Evolutionary conservation across 129 eudicot species (phyloP), one percentile per base, ranked within the genome.

Genomic region (Saussurea involucrata): DNA sequence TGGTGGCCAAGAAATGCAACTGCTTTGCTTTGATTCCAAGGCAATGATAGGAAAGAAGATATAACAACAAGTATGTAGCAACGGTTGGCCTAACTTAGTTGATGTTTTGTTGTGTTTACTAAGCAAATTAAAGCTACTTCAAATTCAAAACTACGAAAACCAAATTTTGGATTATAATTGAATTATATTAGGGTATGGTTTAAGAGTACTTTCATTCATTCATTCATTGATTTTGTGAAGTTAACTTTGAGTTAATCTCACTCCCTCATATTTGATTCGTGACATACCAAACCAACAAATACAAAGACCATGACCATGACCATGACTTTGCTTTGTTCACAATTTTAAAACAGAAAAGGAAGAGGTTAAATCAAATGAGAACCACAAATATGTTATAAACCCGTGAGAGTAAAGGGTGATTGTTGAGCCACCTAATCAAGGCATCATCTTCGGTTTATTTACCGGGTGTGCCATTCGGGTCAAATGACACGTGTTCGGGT

Each of bases 1-100:
- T 88, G 96, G 97, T 85, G 92, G 87, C 96, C 97, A 90, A 85
- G 71, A 91, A 91, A 75, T 86, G 40, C 69, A 92, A 95, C 99
- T 74, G 84, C 87, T 84, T 90, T 91, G 96, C 97, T 89, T 94
- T 60, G 81, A 75, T 79, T 84, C 82, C 71, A 91, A 91, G 98
- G 79, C 83, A 87, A 87, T 74, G 66, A 81, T 80, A 80, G 37
- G 29, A 55, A 71, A 78, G 66, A 77, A 76, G 58, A 83, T 49
- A 73, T 17, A 53, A 53, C 22, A 53, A 33, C 69, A 28, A 71
- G 76, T 74, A 55, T 74, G 80, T 80, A 81, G 80, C 78, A 86
- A 85, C 88, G 58, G 88, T 84, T 92, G 96, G 96, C 97, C 96
- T 86, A 89, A 87, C 92, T 75, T 84, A 12, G 69, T 76, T 66